These are phyloP conservation scores for Bipolaris sorokiniana DNA, from an alignment of 2,329 filamentous ascomycete genomes.

Conservation along the genomic window DNA sequence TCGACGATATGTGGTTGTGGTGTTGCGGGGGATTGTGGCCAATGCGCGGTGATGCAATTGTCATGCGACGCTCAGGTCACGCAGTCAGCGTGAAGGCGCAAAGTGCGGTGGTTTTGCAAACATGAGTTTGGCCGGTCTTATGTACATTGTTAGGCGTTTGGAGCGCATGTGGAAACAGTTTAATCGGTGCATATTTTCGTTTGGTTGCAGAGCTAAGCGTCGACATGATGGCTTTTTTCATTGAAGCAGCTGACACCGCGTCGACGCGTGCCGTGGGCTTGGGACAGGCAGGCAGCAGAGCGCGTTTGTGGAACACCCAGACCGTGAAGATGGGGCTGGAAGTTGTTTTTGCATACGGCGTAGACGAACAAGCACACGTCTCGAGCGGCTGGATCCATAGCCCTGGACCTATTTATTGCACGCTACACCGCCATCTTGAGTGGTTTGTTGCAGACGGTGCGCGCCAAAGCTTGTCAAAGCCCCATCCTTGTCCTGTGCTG, in stretches of 20 bases:
- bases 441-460: constrained; percentile 19
- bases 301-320: constrained; percentile 21
- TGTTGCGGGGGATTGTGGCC: constrained; percentile 16
- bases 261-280: constrained; percentile 15
- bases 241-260: constrained; percentile 36
- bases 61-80: constrained; percentile 41
- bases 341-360: neutral
- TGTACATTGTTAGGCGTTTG: neutral
- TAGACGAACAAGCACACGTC: constrained; percentile 4
- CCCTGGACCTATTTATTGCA: constrained; percentile 10
- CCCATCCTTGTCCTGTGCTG: constrained; percentile 15
- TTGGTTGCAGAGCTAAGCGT: neutral
- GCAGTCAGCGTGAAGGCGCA: constrained; percentile 30
- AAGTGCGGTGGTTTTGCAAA: constrained; percentile 8
- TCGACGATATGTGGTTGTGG: constrained; percentile 8
- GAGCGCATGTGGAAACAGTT: neutral
- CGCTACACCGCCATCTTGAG: constrained; percentile 26
- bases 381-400: constrained; percentile 1
- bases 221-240: neutral
- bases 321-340: neutral
- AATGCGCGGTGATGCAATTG: constrained; percentile 33
- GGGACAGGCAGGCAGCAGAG: constrained; percentile 23
- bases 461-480: constrained; percentile 23
- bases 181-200: neutral
- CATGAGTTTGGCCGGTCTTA: neutral